Conservation (phyloP, 2,329 filamentous ascomycete genomes). For the Acrodontium crateriforme region DNA sequence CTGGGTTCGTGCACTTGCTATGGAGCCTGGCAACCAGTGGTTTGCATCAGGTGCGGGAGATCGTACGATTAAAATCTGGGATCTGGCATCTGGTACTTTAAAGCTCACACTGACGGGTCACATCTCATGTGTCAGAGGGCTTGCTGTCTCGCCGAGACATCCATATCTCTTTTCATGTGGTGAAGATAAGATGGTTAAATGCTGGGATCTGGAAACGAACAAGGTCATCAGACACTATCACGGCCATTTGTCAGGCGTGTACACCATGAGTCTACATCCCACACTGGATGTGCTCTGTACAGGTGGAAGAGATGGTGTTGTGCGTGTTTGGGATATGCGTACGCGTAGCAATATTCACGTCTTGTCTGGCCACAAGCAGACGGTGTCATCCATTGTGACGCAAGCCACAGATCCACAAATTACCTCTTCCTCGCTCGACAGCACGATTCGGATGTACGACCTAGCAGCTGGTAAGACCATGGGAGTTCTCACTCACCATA, state of each 20-base stretch:
- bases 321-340: conserved; percentile 96
- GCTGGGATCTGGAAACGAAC: conserved; percentile 99
- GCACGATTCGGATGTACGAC: conserved; percentile 87
- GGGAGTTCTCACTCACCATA: conserved; percentile 93
- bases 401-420: conserved; percentile 96
- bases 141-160: conserved; percentile 84
- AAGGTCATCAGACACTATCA: conserved; percentile 98
- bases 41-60: conserved; percentile 93
- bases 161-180: conserved; percentile 96
- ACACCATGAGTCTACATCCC: conserved; percentile 83
- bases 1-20: conserved; percentile 79
- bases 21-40: conserved; percentile 95
- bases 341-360: conserved; percentile 94
- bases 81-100: conserved; percentile 75
- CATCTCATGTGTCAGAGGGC: conserved; percentile 81
- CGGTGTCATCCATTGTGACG: conserved; percentile 76
- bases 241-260: conserved; percentile 90
- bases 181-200: conserved; percentile 99
- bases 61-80: conserved; percentile 97
- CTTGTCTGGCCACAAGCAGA: conserved; percentile 76
- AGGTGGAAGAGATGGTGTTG: conserved; percentile 85
- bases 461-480: conserved; percentile 91
- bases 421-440: conserved; percentile 84
- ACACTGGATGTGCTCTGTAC: conserved; percentile 91
- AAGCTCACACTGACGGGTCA: conserved; percentile 82